Percentiles rank a stretch among this genome's conserved stretches.
Evolutionary conservation across 371 early-diverging fungal genomes (phyloP).

Genomic region (Lichtheimia ornata): DNA sequence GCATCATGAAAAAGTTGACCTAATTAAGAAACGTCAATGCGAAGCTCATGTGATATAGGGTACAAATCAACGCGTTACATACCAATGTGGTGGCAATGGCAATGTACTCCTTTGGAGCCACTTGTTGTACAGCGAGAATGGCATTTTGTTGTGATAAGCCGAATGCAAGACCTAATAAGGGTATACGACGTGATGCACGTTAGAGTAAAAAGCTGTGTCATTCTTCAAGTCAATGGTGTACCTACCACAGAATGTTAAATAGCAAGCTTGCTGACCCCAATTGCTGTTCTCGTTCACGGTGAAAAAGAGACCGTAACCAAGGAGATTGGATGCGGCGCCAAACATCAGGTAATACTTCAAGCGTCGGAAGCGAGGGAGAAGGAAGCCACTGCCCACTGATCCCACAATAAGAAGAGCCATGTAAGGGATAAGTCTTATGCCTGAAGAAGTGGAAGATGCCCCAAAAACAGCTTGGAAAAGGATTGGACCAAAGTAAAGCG

Average conservation of each 20-base stretch:
- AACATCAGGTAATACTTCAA: conserved; percentile 31
- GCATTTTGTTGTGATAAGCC: conserved; percentile 66
- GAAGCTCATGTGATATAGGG: not conserved
- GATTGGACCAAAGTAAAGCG: conserved; percentile 72
- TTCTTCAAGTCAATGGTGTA: not conserved
- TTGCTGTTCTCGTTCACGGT: conserved; percentile 36
- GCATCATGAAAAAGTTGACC: conserved; percentile 41
- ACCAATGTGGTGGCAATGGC: conserved; percentile 57
- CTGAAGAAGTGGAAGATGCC: conserved; percentile 37
- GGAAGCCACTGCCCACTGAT: conserved; percentile 32
- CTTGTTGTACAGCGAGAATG: conserved; percentile 58
- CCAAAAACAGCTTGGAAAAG: conserved; percentile 55
- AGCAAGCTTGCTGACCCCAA: conserved; percentile 46
- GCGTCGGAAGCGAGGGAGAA: conserved; percentile 23
- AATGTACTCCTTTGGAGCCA: conserved; percentile 53
- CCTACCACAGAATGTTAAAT: conserved; percentile 33
- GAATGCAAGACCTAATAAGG: conserved; percentile 39
- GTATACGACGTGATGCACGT: not conserved
- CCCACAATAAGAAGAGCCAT: conserved; percentile 43
- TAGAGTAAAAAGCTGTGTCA: no score
- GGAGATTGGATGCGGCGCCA: conserved; percentile 32
- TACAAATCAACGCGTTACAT: not conserved
- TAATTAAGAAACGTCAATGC: conserved; percentile 10
- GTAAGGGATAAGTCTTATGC: conserved; percentile 46
- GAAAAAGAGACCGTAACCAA: conserved; percentile 47